Evolutionary conservation across 306 rosid species (phyloP), one percentile per base, ranked within the genome.

Genomic region (Pueraria montana): DNA sequence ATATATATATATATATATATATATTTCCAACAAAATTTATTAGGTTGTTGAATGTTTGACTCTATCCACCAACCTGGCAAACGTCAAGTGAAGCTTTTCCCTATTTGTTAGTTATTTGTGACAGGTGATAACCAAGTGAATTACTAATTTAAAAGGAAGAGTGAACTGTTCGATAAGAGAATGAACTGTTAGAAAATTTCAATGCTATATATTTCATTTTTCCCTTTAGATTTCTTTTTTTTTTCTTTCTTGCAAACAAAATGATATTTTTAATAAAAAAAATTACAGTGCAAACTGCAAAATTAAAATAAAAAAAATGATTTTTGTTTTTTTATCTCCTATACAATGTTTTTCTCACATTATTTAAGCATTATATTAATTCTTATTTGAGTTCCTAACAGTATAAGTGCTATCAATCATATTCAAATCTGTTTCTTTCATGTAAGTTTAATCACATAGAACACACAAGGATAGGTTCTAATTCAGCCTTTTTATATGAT

Each of bases 21-120:
- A n/a, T n/a, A n/a, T n/a, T n/a, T 36, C 10, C 50, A 2, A 20
- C 2, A 5, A 73, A 73, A 30, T 73, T 50, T 52, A 32, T 73
- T 73, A 30, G 49, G 64, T 49, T 52, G 65, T 49, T 49, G 49
- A 11, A 73, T 73, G 49, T 52, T 67, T 67, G 73, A 67, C 73
- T 11, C 52, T 43, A 40, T 67, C 73, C 40, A 38, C 52, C 73
- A 18, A 38, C 72, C 38, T 38, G 18, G 18, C 36, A 43, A 69
- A 43, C 21, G 34, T 12, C 4, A 69, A 43, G 34, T 20, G 53
- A 21, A 68, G 34, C 32, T 42, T 65, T 43, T 43, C 53, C n/a
- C 2, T 42, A 5, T 69, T 69, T 69, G 74, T 21, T 69, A 23
- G n/a, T 69, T 42, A 21, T 68, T 1, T 18, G 50, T 34, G 48